A percentile compares a stretch with the other conserved stretches of the same genome.
Evolutionary conservation across 2,329 filamentous ascomycete genomes (phyloP).

Genomic region (Gnomoniopsis smithogilvyi): DNA sequence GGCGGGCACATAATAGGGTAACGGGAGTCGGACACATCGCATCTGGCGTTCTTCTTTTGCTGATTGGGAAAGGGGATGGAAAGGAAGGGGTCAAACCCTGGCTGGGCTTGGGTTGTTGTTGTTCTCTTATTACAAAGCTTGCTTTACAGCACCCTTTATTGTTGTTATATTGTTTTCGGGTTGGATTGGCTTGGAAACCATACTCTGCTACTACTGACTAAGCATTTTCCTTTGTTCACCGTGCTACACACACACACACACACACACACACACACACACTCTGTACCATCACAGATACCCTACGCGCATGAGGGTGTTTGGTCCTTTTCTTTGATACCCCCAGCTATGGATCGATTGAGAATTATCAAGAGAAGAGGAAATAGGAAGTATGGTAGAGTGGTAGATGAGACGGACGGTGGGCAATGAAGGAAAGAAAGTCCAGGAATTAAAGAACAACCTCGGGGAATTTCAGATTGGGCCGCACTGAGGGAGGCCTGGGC

Average conservation of each 20-base stretch:
- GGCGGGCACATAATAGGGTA: neutral
- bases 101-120: constrained; percentile 5
- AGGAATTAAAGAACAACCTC: too few species aligned
- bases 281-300: constrained; percentile 19
- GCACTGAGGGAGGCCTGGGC: too few species aligned
- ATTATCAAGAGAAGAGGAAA: too few species aligned
- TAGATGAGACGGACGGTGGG: too few species aligned
- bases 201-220: neutral
- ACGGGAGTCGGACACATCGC: constrained; percentile 1
- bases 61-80: neutral
- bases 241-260: too few species aligned
- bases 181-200: neutral
- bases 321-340: too few species aligned
- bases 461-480: too few species aligned
- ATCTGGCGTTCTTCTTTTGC: constrained; percentile 7
- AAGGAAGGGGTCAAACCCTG: neutral
- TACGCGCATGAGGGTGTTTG: neutral
- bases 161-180: constrained; percentile 3
- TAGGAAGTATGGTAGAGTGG: too few species aligned
- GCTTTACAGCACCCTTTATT: neutral
- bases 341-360: too few species aligned
- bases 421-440: too few species aligned
- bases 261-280: too few species aligned
- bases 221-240: constrained; percentile 13
- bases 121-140: neutral